Evolutionary conservation across 2,329 filamentous ascomycete genomes (phyloP).

Genomic region (Botryosphaeria dothidea): DNA sequence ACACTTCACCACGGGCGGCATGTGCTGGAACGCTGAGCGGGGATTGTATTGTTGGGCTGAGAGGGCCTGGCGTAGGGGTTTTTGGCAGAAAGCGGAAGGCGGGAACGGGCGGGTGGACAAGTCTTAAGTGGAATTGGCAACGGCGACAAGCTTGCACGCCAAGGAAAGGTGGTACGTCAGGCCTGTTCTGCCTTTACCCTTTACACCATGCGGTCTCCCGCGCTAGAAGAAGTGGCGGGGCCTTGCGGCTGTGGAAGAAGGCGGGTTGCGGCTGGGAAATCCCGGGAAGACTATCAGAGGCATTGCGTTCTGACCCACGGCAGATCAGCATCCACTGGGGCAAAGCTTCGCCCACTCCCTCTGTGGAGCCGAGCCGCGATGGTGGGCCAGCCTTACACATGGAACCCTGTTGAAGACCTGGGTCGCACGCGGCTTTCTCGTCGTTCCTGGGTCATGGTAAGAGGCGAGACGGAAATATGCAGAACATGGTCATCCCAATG

Average conservation of each 20-base stretch:
- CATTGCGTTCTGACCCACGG: background rate
- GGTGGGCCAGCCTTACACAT: background rate
- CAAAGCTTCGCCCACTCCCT: background rate
- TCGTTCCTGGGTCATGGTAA: too few species aligned
- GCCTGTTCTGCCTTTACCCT: background rate
- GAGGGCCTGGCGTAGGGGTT: background rate
- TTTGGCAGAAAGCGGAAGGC: background rate
- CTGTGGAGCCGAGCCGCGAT: background rate
- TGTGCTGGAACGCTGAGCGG: background rate
- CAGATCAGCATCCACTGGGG: background rate
- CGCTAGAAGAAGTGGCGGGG: background rate
- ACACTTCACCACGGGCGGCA: conserved; percentile 17
- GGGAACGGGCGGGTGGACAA: background rate
- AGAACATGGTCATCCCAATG: too few species aligned
- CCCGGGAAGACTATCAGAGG: background rate
- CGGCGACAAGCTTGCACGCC: background rate
- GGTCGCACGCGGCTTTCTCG: background rate
- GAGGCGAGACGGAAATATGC: too few species aligned
- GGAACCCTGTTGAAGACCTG: background rate
- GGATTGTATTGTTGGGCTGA: background rate
- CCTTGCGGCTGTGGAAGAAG: too few species aligned
- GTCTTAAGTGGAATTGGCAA: conserved; percentile 12
- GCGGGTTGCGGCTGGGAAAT: background rate
- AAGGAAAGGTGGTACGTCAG: background rate
- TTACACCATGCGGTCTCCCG: background rate